A percentile compares a stretch with the other conserved stretches of the same genome.
Conservation (phyloP, 768 basidiomycete species). For the Albatrellus ellisii region DNA sequence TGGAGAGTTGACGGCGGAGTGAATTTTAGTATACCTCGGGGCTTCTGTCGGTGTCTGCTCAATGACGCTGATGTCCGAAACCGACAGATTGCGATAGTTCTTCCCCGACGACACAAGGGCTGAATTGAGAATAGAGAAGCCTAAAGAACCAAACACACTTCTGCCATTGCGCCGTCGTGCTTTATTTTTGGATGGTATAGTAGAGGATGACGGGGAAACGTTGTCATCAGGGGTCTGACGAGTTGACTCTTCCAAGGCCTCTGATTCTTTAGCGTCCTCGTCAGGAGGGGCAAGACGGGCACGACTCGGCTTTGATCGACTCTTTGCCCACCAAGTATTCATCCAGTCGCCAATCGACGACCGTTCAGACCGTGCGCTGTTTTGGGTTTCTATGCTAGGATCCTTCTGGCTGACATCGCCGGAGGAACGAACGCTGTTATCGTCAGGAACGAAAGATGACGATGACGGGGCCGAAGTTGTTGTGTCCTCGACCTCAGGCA, state of each 20-base stretch:
- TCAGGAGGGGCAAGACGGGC: slow-evolving; percentile 6
- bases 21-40: neutral
- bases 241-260: slow-evolving; percentile 2
- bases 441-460: slow-evolving; percentile 3
- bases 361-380: slow-evolving; percentile 20
- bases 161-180: slow-evolving; percentile 34
- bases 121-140: slow-evolving; percentile 54
- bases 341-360: slow-evolving; percentile 56
- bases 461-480: neutral
- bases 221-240: slow-evolving; percentile 9
- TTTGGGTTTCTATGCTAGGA: slow-evolving; percentile 4
- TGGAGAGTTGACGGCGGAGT: slow-evolving; percentile 5
- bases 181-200: slow-evolving; percentile 5
- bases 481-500: neutral
- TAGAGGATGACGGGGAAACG: slow-evolving; percentile 7
- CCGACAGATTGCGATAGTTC: slow-evolving; percentile 9
- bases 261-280: slow-evolving; percentile 3
- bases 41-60: neutral
- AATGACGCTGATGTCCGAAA: slow-evolving; percentile 1
- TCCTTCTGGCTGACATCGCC: slow-evolving; percentile 8
- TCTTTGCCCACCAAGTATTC: slow-evolving; percentile 60
- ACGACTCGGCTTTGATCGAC: slow-evolving; percentile 23
- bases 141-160: slow-evolving; percentile 62
- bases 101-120: slow-evolving; percentile 9
- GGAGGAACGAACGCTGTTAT: slow-evolving; percentile 9